Base-by-base conservation (phyloP, 2,329 filamentous ascomycete species). In the Calonectria hawksworthii region DNA sequence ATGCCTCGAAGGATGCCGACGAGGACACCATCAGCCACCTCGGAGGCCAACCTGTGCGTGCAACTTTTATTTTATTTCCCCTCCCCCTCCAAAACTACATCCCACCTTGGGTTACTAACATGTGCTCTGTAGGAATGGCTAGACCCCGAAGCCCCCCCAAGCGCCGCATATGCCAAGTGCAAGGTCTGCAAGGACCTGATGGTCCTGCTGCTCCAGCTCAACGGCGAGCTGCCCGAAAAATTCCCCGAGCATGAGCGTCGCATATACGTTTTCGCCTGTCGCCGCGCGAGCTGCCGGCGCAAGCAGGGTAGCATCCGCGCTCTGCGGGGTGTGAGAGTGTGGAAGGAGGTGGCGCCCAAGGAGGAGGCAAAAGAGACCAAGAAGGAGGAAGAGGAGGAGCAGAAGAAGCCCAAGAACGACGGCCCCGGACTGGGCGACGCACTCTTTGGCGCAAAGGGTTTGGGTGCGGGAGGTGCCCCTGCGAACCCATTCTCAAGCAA, bases 211-310 rank as follows among this genome's bases (percentile, higher is more conserved):
- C 90, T 99, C 61, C 96, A 99, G 85, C 90, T 99, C 34, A 95
- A 99, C 85, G 96, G 92, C 80, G 96, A 98, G 83, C 90, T 99
- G 4, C 96, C 96, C 18, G 94, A 96, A 70, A 90, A 92, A 64
- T 98, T 98, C 82, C 94, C 96, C 2, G 92, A 93, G 71, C 95
- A 99, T 85, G 95, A 98, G 82, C 90, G 97, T 79, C 92, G 96
- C 75, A 84, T 99, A 23, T 99, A 98, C 82, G 89, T 99, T 16
- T 96, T 98, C 84, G 91, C 91, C 23, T 99, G 97, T 85, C 91
- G 92, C 74, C 90, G 92, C 78, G 95, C 94, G 84, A 88, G 92
- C 14, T 99, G 97, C 83, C 92, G 94, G 80, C 90, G 96, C 76
- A 96, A 95, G 81, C 90, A 93, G 26, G 97, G 97, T 1, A 96